Base-by-base conservation (phyloP, 106 monocot genomes). In the Acorus gramineus region DNA sequence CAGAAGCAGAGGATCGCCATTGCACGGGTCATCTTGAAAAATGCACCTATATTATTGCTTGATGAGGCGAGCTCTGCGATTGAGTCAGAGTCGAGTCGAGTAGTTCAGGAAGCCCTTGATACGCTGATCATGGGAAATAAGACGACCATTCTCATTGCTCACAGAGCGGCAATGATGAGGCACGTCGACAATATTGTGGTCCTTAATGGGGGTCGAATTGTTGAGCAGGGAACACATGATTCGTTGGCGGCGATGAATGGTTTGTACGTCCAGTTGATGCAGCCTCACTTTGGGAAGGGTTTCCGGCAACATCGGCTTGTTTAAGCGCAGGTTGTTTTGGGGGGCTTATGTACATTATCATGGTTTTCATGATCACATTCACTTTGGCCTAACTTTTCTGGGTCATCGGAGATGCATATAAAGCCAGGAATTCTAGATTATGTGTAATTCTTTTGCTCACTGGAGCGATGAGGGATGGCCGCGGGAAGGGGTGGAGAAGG, bases 1-100 rank as follows among this genome's bases (percentile, higher is more conserved):
- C 98, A 99, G 63, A 99, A 99, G 71, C 98, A 99, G 73, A 71
- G 92, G 61, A 92, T 98, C 62, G 98, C 92, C 28, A 98, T 98
- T 44, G 98, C 98, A 52, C 74, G 98, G 7, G 98, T 99, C 5
- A 78, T 99, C 3, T 71, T 99, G 46, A 99, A 99, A 64, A 99
- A 99, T 71, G 98, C 98, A 46, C 98, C 98, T 3, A 99, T 99
- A 53, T 84, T 99, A 74, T 76, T 99, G 12, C 62, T 99, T 57
- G 98, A 99, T 46, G 98, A 99, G 68, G 98, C 98, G 28, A 99
- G 98, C 81, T 92, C 92, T 9, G 73, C 85, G 0, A 89, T 99
- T 8, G 98, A 92, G 66, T 92, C 92, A 6, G 98, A 99, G 67
- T 99, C 98, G 0, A 99, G 98, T 60, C 71, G 98, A 55, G 92